These are phyloP conservation scores for Rhynchospora tenuis DNA, from an alignment of 176 grass and related monocot genomes.

Conservation along the genomic window DNA sequence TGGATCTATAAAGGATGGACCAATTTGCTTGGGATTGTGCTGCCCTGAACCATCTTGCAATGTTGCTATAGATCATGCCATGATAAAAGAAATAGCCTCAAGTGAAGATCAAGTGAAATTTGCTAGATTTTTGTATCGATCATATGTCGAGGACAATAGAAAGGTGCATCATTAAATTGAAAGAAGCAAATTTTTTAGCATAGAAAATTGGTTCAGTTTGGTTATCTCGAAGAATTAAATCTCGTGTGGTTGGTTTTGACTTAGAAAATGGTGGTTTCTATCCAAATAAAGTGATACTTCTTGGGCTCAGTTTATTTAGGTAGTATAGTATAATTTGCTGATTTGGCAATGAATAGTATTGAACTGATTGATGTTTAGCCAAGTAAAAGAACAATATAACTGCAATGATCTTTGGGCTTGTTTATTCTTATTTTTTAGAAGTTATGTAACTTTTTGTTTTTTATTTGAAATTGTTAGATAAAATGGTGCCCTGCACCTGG, in stretches of 20 bases:
- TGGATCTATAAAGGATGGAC: constrained; percentile 61
- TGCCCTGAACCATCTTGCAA: constrained; percentile 85
- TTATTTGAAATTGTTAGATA: constrained; percentile 37
- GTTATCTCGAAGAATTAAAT: not conserved
- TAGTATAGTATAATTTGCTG: constrained; percentile 14
- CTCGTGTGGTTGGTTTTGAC: not conserved
- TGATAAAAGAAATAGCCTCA: constrained; percentile 63
- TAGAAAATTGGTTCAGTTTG: not conserved
- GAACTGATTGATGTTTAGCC: not conserved
- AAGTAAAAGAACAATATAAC: not conserved
- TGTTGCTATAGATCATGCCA: constrained; percentile 50
- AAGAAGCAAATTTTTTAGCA: not conserved
- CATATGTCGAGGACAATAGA: constrained; percentile 83
- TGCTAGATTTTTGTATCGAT: constrained; percentile 62
- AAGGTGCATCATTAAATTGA: not conserved
- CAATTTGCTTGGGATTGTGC: constrained; percentile 79
- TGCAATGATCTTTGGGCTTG: not conserved
- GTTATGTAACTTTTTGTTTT: not conserved
- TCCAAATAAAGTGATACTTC: constrained; percentile 4
- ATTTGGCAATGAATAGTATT: not conserved
- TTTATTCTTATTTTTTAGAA: constrained; percentile 17
- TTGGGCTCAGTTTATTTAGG: not conserved
- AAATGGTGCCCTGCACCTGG: constrained; percentile 98
- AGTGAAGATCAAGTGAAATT: constrained; percentile 58
- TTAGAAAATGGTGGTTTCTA: not conserved